phyloP scores from a whole-genome alignment of 345 rosid species.

The Brassica nigra region DNA sequence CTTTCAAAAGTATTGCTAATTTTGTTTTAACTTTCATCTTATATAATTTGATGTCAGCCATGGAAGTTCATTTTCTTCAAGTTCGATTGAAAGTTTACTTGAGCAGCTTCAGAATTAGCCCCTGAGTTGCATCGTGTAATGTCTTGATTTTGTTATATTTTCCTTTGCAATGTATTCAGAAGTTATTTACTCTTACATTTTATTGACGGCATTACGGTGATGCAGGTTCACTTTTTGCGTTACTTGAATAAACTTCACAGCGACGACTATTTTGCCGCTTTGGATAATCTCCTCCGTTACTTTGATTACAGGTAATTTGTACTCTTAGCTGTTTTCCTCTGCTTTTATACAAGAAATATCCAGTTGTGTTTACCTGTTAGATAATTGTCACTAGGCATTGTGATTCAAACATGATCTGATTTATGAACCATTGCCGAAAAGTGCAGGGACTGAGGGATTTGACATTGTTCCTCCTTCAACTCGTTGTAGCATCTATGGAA shows the following conservation, averaged over 20 bases:
- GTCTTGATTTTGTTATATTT: not conserved
- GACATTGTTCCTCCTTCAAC: conserved; percentile 65
- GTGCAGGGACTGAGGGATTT: conserved; percentile 98
- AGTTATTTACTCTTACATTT: conserved; percentile 9
- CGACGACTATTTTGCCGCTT: conserved; percentile 86
- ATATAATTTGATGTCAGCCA: conserved; percentile 52
- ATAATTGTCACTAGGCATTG: not conserved
- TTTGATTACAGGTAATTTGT: conserved; percentile 88
- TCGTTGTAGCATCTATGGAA: conserved; percentile 58
- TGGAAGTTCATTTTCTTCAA: conserved; percentile 69
- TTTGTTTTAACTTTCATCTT: conserved; percentile 10
- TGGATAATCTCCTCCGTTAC: conserved; percentile 88
- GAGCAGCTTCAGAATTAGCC: conserved; percentile 77
- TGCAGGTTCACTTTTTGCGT: conserved; percentile 93
- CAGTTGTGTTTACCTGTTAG: conserved; percentile 19
- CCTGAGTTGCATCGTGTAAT: conserved; percentile 93
- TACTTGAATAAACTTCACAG: conserved; percentile 84
- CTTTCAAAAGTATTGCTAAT: conserved; percentile 8
- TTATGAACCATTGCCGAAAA: conserved; percentile 51
- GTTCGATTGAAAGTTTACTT: conserved; percentile 65
- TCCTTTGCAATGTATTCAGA: conserved; percentile 1
- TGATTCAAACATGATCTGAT: conserved; percentile 41
- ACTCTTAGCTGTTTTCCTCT: conserved; percentile 8
- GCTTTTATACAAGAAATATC: not conserved
- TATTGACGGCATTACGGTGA: conserved; percentile 25